Evolutionary conservation across 352 stramenopile genomes (phyloP), one percentile per base, ranked within the genome.

Genomic region (Porosira glacialis): DNA sequence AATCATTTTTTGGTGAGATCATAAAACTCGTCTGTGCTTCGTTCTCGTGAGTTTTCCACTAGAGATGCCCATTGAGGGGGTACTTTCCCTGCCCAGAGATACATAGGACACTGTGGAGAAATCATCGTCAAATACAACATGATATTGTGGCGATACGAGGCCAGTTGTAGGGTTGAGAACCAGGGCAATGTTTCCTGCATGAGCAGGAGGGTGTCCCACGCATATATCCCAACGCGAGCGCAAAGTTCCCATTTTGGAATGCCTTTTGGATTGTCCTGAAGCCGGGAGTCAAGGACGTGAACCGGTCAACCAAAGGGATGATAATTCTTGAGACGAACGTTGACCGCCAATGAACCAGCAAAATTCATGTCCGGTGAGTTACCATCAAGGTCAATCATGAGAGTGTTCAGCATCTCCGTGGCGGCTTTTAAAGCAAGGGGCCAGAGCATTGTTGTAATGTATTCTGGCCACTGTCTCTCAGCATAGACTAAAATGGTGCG

Each of bases 71-170:
- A 65, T 36, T 65, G 55, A 2, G 36, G 38, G n/a, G 56, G 56
- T 3, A 65, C 11, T 19, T 17, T 28, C 10, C 24, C 38, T 33
- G n/a, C 13, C 24, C 30, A 15, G 39, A 59, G 57, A 19, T 57
- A 59, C 48, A 19, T 57, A 27, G 10, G 57, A 33, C 22, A 66
- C 43, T 17, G 41, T 57, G 7, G 15, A 48, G 51, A 57, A 66
- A 45, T 49, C 36, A 41, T 75, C 52, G 38, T 81, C 51, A 38
- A 69, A 76, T 21, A 76, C 53, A 2, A 73, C 55, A 50, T 83
- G 53, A 75, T 64, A 87, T 43, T 83, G 72, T 10, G 75, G 75
- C 21, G 41, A 70, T 2, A 85, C 41, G 21, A 35, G n/a, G 1
- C 50, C 60, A 22, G 75, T 85, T n/a, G 60, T 15, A 10, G 64